Conservation (phyloP, 108 stramenopile species). For the Skeletonema marinoi region DNA sequence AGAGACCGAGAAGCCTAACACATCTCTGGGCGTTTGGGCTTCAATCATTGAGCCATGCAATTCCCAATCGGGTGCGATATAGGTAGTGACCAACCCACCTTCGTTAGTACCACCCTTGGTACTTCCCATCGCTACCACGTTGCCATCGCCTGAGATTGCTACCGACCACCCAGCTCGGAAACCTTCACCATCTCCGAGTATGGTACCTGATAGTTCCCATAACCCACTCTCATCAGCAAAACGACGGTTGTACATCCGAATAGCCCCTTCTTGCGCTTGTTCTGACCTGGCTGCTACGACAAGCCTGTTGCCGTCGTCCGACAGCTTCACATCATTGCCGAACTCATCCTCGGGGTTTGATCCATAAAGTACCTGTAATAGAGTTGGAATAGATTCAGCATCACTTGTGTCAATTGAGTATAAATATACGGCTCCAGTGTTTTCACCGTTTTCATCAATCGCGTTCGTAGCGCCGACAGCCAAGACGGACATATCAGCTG, state of each 20-base stretch:
- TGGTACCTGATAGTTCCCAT: background rate
- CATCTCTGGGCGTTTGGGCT: background rate
- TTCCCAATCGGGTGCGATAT: background rate
- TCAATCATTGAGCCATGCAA: background rate
- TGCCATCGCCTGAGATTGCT: constrained; percentile 10
- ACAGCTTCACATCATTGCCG: constrained; percentile 2
- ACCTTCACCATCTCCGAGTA: background rate
- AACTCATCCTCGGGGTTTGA: background rate
- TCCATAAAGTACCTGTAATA: constrained; percentile 6
- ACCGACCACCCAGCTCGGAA: constrained; percentile 13
- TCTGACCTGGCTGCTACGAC: constrained; percentile 5
- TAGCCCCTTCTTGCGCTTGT: constrained; percentile 1
- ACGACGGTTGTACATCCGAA: constrained; percentile 3
- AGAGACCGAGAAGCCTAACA: constrained; percentile 1
- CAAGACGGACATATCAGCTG: constrained; percentile 8
- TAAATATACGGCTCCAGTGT: constrained; percentile 8
- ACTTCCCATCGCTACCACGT: constrained; percentile 7
- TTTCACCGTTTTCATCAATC: background rate
- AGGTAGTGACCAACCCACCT: constrained; percentile 1
- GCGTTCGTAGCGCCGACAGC: constrained; percentile 5
- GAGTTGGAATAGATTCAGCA: background rate
- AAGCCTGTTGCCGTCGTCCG: background rate
- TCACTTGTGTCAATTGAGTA: background rate
- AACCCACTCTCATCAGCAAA: background rate
- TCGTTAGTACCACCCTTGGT: background rate